These are phyloP conservation scores for Nasturtium officinale DNA, from an alignment of 345 rosid species.

Conservation along the genomic window DNA sequence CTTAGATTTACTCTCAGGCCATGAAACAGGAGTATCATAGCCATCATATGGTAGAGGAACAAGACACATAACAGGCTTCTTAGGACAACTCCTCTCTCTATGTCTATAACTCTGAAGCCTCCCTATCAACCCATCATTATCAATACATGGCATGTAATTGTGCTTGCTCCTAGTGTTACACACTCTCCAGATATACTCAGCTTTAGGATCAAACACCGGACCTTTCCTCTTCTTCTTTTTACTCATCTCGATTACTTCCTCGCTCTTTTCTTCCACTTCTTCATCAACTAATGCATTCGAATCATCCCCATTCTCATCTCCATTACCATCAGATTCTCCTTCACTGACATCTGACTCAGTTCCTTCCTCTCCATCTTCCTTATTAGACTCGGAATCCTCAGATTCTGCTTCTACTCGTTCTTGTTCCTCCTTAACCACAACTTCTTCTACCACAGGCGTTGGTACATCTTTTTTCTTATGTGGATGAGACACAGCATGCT, in stretches of 20 bases:
- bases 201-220: conserved; percentile 85
- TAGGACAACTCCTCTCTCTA: conserved; percentile 88
- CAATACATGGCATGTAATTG: conserved; percentile 95
- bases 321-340: conserved; percentile 49
- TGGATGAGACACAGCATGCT: conserved; percentile 44
- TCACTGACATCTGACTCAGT: conserved; percentile 58
- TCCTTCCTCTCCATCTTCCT: conserved; percentile 51
- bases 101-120: conserved; percentile 74
- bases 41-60: conserved; percentile 85
- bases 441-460: conserved; percentile 44
- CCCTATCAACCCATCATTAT: conserved; percentile 64
- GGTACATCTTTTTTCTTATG: conserved; percentile 44
- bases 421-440: conserved; percentile 46
- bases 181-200: conserved; percentile 76
- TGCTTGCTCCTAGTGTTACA: conserved; percentile 90
- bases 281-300: conserved; percentile 51
- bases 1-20: conserved; percentile 90
- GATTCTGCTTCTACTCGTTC: conserved; percentile 53
- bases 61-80: conserved; percentile 69
- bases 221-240: conserved; percentile 75
- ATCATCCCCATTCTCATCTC: conserved; percentile 53
- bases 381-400: conserved; percentile 49
- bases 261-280: conserved; percentile 52
- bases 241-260: conserved; percentile 47
- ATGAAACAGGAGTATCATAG: conserved; percentile 65